Conservation (phyloP, 805 yeast genomes). For the Candida khao-thaluensis region DNA sequence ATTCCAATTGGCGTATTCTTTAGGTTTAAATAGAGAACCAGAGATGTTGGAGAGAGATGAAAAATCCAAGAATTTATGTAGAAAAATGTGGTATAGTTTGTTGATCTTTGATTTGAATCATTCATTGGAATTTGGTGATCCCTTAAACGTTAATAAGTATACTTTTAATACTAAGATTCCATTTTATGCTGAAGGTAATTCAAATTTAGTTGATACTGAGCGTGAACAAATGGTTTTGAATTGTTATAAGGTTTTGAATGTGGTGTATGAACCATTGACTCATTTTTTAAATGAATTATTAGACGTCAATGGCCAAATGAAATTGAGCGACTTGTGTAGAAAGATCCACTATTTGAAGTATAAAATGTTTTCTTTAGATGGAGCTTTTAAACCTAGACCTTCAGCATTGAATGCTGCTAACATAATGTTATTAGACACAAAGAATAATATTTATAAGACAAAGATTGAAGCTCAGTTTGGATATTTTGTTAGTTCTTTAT, state of each 20-base stretch:
- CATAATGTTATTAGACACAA: neutral
- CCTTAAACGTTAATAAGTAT: conserved; percentile 29
- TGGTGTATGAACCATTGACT: conserved; percentile 23
- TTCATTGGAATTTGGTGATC: conserved; percentile 34
- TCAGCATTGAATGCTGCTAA: neutral
- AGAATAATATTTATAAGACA: conserved; percentile 2
- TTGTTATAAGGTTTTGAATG: conserved; percentile 26
- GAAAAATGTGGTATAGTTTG: conserved; percentile 40
- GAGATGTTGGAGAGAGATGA: conserved; percentile 16
- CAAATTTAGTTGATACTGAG: conserved; percentile 31
- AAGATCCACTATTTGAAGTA: conserved; percentile 9
- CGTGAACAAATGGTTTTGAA: conserved; percentile 37
- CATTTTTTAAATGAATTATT: conserved; percentile 13
- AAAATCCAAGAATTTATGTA: conserved; percentile 23
- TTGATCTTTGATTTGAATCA: conserved; percentile 26
- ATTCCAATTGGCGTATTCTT: conserved; percentile 63
- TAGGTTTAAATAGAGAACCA: conserved; percentile 72
- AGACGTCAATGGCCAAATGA: conserved; percentile 11
- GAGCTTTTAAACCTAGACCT: neutral
- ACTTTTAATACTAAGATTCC: conserved; percentile 32
- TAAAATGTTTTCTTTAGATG: conserved; percentile 8
- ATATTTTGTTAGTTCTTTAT: conserved; percentile 11
- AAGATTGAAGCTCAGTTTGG: conserved; percentile 10
- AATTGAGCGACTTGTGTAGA: conserved; percentile 18
- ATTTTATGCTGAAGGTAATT: conserved; percentile 29